phyloP scores from a whole-genome alignment of 371 early-diverging fungal genomes.

The Rhizopus arrhizus region DNA sequence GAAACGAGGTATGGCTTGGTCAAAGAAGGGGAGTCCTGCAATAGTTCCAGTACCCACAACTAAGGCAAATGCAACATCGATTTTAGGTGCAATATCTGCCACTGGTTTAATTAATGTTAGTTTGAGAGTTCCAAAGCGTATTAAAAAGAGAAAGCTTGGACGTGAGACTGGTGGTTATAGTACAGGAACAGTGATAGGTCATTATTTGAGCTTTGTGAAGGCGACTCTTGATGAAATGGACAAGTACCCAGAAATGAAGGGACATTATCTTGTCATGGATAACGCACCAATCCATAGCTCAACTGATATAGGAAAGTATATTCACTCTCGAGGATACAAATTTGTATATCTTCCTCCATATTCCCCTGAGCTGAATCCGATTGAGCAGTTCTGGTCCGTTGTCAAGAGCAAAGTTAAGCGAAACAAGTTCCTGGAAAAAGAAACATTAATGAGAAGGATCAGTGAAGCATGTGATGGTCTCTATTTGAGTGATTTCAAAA shows the following conservation, averaged over 20 bases:
- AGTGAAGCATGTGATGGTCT: slow-evolving; percentile 15
- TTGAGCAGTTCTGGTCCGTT: slow-evolving; percentile 21
- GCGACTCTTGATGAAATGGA: slow-evolving; percentile 27
- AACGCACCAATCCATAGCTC: slow-evolving; percentile 33
- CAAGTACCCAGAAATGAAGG: slow-evolving; percentile 33
- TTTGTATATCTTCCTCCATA: slow-evolving; percentile 24
- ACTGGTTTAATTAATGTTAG: slow-evolving; percentile 22
- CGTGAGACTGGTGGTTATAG: slow-evolving; percentile 18
- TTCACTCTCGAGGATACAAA: slow-evolving; percentile 23
- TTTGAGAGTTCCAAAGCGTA: slow-evolving; percentile 25
- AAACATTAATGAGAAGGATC: slow-evolving; percentile 13
- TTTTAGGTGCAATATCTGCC: too few species aligned
- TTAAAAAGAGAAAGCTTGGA: slow-evolving; percentile 24
- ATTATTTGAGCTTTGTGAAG: slow-evolving; percentile 23
- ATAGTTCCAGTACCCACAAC: slow-evolving; percentile 19
- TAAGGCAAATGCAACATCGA: too few species aligned
- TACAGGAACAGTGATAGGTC: slow-evolving; percentile 16
- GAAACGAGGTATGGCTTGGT: slow-evolving; percentile 15
- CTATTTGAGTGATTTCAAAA: slow-evolving; percentile 8
- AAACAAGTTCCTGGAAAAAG: slow-evolving; percentile 14
- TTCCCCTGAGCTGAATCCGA: slow-evolving; percentile 26
- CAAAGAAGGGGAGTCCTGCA: slow-evolving; percentile 20
- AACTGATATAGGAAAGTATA: slow-evolving; percentile 27
- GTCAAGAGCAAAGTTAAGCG: slow-evolving; percentile 16
- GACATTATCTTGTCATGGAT: slow-evolving; percentile 34